These are phyloP conservation scores for Cladophialophora chaetospira DNA, from an alignment of 2,329 filamentous ascomycete genomes.

Conservation along the genomic window DNA sequence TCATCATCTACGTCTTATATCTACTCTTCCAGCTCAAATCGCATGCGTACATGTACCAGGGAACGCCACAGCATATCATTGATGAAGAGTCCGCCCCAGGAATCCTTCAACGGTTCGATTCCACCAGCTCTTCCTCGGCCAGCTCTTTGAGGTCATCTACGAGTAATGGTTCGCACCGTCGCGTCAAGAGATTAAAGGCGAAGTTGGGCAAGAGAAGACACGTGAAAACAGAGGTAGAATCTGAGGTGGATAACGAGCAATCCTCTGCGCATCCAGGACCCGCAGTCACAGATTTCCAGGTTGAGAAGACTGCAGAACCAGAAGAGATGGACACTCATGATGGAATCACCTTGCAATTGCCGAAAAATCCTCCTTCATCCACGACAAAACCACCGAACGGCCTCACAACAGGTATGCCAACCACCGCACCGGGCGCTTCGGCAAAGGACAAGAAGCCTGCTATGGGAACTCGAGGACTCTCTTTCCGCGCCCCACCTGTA, in stretches of 20 bases:
- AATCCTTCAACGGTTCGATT: conserved; percentile 54
- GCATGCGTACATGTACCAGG: conserved; percentile 70
- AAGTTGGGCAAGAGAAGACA: conserved; percentile 27
- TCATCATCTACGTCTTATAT: conserved; percentile 81
- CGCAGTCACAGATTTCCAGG: neutral
- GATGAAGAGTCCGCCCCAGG: conserved; percentile 67
- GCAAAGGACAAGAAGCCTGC: conserved; percentile 13
- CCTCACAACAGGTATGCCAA: neutral
- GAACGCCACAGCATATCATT: conserved; percentile 32
- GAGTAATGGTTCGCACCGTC: conserved; percentile 48
- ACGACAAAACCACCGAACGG: neutral
- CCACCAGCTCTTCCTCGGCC: conserved; percentile 53
- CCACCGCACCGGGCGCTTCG: neutral
- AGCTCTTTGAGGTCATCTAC: conserved; percentile 32
- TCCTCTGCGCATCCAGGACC: neutral
- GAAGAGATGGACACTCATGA: conserved; percentile 5
- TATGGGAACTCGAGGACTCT: conserved; percentile 18
- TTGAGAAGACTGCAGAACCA: conserved; percentile 21
- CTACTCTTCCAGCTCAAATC: conserved; percentile 90
- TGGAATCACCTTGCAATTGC: neutral
- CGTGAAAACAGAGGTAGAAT: conserved; percentile 52
- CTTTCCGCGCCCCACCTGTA: conserved; percentile 28
- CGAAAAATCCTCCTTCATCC: neutral
- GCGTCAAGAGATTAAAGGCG: conserved; percentile 48
- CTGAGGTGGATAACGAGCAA: conserved; percentile 60